These are phyloP conservation scores for Fraxinus anomala DNA, from an alignment of 257 asterid species.

Conservation along the genomic window DNA sequence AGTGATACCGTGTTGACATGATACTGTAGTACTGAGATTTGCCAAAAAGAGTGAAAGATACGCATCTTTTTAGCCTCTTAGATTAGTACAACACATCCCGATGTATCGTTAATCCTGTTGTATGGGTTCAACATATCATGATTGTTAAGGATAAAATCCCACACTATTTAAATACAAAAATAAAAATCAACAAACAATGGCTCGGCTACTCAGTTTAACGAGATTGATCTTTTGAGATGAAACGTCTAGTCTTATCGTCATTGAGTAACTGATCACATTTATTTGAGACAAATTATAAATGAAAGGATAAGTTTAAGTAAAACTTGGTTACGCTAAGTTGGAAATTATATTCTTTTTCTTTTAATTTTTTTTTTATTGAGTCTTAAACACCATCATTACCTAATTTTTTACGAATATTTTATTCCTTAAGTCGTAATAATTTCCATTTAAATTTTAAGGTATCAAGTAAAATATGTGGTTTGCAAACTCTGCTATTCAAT, in stretches of 20 bases:
- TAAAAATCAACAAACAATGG: background rate
- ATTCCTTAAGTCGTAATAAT: background rate
- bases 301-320: no score
- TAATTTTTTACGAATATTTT: background rate
- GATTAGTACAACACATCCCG: background rate
- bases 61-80: background rate
- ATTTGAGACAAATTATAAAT: no score
- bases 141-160: background rate
- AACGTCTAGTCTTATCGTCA: no score
- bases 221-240: no score
- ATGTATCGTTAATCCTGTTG: background rate
- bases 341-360: no score
- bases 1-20: background rate
- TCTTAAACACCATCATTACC: background rate
- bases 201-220: no score
- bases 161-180: no score
- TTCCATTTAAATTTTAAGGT: background rate
- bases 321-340: no score
- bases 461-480: background rate
- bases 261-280: no score
- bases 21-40: no score
- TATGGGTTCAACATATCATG: background rate
- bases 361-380: no score
- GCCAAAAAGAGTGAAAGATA: background rate
- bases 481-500: background rate